Conservation (phyloP, 2,329 filamentous ascomycete genomes). For the Sporothrix pallida region DNA sequence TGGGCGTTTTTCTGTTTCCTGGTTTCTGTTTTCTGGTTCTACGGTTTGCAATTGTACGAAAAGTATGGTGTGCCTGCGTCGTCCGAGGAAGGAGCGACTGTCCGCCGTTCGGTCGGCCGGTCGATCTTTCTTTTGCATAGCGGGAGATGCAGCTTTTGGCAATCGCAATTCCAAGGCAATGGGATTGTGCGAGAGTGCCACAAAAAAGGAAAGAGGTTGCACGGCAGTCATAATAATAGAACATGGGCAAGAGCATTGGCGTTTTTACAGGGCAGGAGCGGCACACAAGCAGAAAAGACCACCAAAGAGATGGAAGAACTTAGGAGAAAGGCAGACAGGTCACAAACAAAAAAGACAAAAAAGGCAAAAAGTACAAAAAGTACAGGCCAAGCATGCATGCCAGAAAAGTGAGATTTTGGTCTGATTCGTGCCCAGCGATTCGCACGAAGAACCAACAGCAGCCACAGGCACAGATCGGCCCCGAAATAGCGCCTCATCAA, state of each 20-base stretch:
- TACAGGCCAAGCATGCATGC: background rate
- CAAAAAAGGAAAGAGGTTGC: background rate
- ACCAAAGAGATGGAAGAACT: too few species aligned
- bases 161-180: background rate
- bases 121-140: background rate
- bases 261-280: too few species aligned
- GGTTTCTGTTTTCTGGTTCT: background rate
- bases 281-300: too few species aligned
- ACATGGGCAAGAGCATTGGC: background rate
- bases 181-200: background rate
- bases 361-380: too few species aligned
- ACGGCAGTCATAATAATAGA: constrained; percentile 2
- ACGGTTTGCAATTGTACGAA: background rate
- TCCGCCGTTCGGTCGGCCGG: background rate
- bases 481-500: background rate
- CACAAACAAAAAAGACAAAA: too few species aligned
- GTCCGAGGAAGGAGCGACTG: constrained; percentile 3
- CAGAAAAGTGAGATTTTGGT: constrained; percentile 21
- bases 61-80: background rate
- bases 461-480: background rate
- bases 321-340: too few species aligned
- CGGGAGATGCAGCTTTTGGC: background rate
- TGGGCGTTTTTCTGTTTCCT: background rate
- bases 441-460: background rate
- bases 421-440: background rate